A percentile compares a stretch with the other conserved stretches of the same genome.
phyloP scores from a whole-genome alignment of 768 basidiomycete species.

The Dendrothele bispora region DNA sequence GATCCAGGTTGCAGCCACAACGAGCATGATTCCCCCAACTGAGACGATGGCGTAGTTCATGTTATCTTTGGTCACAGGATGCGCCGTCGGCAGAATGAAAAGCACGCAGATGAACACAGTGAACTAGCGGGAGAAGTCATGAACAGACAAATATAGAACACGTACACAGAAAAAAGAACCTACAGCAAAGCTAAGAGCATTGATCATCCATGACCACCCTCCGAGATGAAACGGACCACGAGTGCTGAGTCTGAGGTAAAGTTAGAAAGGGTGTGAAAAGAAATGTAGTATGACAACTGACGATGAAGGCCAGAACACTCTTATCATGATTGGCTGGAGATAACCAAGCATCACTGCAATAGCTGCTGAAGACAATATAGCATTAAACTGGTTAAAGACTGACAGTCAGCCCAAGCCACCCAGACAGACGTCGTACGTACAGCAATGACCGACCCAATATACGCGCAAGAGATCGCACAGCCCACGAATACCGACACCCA shows the following conservation, averaged over 20 bases:
- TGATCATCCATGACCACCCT: constrained; percentile 51
- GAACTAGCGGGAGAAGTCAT: constrained; percentile 34
- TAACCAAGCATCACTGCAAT: constrained; percentile 61
- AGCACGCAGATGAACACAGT: constrained; percentile 51
- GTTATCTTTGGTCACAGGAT: constrained; percentile 46
- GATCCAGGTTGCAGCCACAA: constrained; percentile 47
- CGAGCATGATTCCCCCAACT: constrained; percentile 42
- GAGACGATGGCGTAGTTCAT: constrained; percentile 63
- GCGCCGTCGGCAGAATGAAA: constrained; percentile 56
- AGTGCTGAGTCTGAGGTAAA: constrained; percentile 36
- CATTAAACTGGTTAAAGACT: constrained; percentile 42
- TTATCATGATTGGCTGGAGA: constrained; percentile 55
- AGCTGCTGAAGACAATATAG: constrained; percentile 54
- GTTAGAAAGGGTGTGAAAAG: constrained; percentile 6
- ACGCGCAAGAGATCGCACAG: constrained; percentile 56
- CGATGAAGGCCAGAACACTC: constrained; percentile 56
- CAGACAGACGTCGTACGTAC: constrained; percentile 29
- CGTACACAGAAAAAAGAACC: constrained; percentile 13
- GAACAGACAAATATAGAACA: not conserved
- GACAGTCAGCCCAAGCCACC: not conserved
- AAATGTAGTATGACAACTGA: constrained; percentile 23
- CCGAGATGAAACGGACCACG: constrained; percentile 55
- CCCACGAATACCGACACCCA: constrained; percentile 55
- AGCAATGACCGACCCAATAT: constrained; percentile 56
- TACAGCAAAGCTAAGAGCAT: constrained; percentile 46